phyloP scores from a whole-genome alignment of 148 eudicot species.

The Chenopodium suecicum region DNA sequence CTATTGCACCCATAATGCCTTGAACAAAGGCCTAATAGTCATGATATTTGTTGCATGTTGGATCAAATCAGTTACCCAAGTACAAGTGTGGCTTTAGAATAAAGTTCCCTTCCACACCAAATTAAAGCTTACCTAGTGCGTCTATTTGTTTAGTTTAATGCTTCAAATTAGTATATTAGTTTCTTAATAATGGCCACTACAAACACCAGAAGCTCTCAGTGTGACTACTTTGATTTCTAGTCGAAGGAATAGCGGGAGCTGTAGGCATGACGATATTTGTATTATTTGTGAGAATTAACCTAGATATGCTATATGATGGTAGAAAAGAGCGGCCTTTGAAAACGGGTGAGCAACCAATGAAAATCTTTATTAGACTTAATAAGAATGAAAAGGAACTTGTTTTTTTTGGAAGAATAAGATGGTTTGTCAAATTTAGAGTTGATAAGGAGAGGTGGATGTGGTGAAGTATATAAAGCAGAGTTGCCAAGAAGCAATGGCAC shows the following conservation, averaged over 20 bases:
- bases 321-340: not conserved
- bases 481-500: constrained; percentile 67
- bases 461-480: constrained; percentile 67
- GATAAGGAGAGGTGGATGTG: constrained; percentile 88
- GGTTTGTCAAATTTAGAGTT: constrained; percentile 41
- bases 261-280: constrained; percentile 49
- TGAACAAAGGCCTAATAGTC: constrained; percentile 88
- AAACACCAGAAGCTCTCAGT: not conserved
- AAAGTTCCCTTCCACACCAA: no score
- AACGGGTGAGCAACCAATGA: constrained; percentile 26
- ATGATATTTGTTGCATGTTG: constrained; percentile 41
- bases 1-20: constrained; percentile 73
- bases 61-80: no score
- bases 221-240: constrained; percentile 61
- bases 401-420: constrained; percentile 75
- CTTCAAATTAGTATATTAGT: no score
- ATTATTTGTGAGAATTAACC: constrained; percentile 33
- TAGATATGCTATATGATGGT: constrained; percentile 31
- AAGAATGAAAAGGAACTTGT: constrained; percentile 75
- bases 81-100: no score
- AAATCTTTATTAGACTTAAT: constrained; percentile 66
- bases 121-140: no score
- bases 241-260: constrained; percentile 52
- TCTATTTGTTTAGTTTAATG: no score
- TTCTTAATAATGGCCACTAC: no score